phyloP scores from a whole-genome alignment of 2,329 filamentous ascomycete species.

The Colletotrichum agaves region DNA sequence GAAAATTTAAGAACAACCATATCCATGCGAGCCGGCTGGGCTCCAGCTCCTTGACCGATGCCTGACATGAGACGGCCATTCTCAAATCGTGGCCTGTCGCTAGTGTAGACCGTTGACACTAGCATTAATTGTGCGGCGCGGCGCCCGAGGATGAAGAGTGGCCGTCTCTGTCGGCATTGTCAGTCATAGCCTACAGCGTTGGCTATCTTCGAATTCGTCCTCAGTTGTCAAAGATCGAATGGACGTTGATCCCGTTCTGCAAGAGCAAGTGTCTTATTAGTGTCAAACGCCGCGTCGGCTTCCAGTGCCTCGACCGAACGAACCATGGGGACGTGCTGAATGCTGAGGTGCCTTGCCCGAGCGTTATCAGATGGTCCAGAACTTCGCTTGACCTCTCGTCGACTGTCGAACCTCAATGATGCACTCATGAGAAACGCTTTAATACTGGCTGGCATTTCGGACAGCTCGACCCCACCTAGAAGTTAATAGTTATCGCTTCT shows the following conservation, averaged over 20 bases:
- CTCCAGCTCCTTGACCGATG: neutral
- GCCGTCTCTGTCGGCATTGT: neutral
- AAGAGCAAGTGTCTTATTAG: constrained; percentile 29
- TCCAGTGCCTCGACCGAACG: constrained; percentile 33
- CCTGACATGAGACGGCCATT: constrained; percentile 24
- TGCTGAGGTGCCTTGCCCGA: neutral
- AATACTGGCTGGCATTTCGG: neutral
- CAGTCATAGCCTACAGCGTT: constrained; percentile 1
- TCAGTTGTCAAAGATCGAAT: neutral
- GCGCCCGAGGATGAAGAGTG: neutral
- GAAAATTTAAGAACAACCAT: constrained; percentile 18
- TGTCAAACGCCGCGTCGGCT: constrained; percentile 11
- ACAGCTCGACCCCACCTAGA: neutral
- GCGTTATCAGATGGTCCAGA: constrained; percentile 1
- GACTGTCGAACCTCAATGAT: constrained; percentile 19
- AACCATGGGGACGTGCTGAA: constrained; percentile 35
- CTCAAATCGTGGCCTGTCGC: constrained; percentile 5
- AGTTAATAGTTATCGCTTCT: neutral
- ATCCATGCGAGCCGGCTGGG: constrained; percentile 3
- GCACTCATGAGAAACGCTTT: neutral
- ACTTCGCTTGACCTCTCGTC: constrained; percentile 20
- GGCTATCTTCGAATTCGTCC: neutral
- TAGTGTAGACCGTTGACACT: constrained; percentile 9
- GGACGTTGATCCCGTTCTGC: neutral
- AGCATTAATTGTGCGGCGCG: constrained; percentile 14